These are phyloP conservation scores for Lactarius indigo DNA, from an alignment of 768 basidiomycete species.

Conservation along the genomic window DNA sequence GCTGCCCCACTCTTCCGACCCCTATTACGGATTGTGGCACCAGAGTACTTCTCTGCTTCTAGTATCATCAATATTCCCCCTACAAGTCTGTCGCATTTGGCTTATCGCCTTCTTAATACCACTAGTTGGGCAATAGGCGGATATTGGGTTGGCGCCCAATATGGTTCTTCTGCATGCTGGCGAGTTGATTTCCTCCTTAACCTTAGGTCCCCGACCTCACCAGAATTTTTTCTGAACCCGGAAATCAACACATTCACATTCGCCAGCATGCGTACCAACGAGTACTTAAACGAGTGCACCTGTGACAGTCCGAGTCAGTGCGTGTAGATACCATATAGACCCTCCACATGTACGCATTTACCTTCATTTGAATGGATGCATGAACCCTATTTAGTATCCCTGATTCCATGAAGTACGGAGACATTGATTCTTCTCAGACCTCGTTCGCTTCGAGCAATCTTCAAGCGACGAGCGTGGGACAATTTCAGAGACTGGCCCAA, in stretches of 20 bases:
- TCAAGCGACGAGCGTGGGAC: background rate
- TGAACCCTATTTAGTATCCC: background rate
- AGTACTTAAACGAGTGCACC: slow-evolving; percentile 2
- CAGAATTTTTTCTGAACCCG: background rate
- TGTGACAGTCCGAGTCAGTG: background rate
- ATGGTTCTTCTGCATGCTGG: slow-evolving; percentile 23
- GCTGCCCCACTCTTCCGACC: slow-evolving; percentile 27
- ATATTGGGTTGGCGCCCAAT: background rate
- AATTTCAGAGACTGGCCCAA: background rate
- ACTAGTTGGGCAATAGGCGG: background rate
- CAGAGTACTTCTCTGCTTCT: background rate
- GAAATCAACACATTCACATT: slow-evolving; percentile 10
- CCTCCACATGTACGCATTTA: background rate
- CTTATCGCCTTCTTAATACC: background rate
- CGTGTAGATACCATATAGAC: background rate
- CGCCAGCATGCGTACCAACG: background rate
- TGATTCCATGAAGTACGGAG: background rate
- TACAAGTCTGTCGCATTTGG: background rate
- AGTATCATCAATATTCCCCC: background rate
- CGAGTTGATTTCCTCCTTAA: background rate
- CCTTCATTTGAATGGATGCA: background rate
- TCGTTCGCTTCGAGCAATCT: background rate
- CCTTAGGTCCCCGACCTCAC: background rate
- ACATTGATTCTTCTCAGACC: background rate
- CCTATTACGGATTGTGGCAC: slow-evolving; percentile 17